phyloP scores from a whole-genome alignment of 139 green algal species.

The Mesotaenium endlicherianum region DNA sequence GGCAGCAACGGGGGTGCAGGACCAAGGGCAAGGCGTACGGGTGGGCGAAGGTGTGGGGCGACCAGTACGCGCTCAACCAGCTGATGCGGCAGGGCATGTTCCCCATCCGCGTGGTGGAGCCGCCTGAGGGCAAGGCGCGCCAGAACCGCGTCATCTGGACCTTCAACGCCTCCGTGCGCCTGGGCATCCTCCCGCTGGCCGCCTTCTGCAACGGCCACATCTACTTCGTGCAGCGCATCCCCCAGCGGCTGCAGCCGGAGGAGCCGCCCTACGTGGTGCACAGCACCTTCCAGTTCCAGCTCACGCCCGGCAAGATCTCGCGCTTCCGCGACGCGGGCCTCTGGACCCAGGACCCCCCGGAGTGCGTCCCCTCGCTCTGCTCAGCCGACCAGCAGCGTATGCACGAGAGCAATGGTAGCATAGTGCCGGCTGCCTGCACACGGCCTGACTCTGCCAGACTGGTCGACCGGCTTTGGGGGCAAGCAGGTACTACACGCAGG shows the following conservation, averaged over 20 bases:
- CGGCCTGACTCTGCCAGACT: too few species aligned
- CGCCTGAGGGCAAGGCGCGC: neutral
- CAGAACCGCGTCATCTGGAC: conserved; percentile 19
- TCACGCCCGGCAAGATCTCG: conserved; percentile 16
- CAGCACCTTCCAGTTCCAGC: conserved; percentile 46
- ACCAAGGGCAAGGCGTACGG: neutral
- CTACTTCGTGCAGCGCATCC: conserved; percentile 45
- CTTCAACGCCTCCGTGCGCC: neutral
- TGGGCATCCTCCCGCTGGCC: conserved; percentile 31
- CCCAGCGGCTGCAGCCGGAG: neutral
- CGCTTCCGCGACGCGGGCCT: conserved; percentile 38
- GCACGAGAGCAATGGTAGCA: too few species aligned
- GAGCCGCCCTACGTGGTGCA: conserved; percentile 37
- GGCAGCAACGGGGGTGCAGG: neutral
- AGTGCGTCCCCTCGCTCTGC: too few species aligned
- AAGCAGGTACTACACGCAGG: conserved; percentile 21
- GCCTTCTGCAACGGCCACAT: conserved; percentile 41
- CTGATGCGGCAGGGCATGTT: conserved; percentile 31
- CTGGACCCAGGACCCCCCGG: conserved; percentile 19
- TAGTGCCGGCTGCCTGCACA: too few species aligned
- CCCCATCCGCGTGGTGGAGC: conserved; percentile 1
- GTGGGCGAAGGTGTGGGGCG: conserved; percentile 16
- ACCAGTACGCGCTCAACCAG: conserved; percentile 53
- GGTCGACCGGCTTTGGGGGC: too few species aligned
- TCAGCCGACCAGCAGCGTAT: too few species aligned